Conservation (phyloP, 2,329 filamentous ascomycete species). For the Trichophyton simii region DNA sequence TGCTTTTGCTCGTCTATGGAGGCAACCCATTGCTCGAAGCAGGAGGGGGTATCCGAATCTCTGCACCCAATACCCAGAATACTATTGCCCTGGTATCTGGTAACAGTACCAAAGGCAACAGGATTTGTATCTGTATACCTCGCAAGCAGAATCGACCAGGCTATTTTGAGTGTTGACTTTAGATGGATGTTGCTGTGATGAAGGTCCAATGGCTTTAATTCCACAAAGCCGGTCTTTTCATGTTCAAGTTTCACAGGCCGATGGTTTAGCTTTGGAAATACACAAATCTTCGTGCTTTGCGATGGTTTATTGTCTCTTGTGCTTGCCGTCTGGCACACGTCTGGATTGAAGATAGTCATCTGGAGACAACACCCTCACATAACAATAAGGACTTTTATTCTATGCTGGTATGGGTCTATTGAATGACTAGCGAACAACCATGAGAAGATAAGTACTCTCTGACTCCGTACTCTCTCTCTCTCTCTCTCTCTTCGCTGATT, state of each 20-base stretch:
- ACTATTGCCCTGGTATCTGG: not conserved
- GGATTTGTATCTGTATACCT: slow-evolving; percentile 2
- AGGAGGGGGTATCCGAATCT: not conserved
- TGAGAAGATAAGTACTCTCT: not conserved
- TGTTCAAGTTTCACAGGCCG: not conserved
- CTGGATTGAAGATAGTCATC: not conserved
- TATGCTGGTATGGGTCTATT: not conserved
- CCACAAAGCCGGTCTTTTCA: not conserved
- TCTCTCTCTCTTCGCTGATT: not conserved
- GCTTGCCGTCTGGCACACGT: not conserved
- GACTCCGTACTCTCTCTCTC: not conserved
- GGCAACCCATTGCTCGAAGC: not conserved
- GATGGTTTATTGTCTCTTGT: not conserved
- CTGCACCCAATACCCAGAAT: not conserved
- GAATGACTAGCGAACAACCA: not conserved
- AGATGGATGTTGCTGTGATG: not conserved
- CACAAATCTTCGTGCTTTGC: not conserved
- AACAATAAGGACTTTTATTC: not conserved
- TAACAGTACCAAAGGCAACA: not conserved
- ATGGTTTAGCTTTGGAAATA: not conserved
- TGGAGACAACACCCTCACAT: not conserved
- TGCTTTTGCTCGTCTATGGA: not conserved
- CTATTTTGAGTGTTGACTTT: not conserved
- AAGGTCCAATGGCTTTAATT: not conserved
- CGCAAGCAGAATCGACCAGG: slow-evolving; percentile 7